Percentiles rank a stretch among this genome's conserved stretches.
These are phyloP conservation scores for Amanita rimosa DNA, from an alignment of 768 basidiomycete genomes.

Conservation along the genomic window DNA sequence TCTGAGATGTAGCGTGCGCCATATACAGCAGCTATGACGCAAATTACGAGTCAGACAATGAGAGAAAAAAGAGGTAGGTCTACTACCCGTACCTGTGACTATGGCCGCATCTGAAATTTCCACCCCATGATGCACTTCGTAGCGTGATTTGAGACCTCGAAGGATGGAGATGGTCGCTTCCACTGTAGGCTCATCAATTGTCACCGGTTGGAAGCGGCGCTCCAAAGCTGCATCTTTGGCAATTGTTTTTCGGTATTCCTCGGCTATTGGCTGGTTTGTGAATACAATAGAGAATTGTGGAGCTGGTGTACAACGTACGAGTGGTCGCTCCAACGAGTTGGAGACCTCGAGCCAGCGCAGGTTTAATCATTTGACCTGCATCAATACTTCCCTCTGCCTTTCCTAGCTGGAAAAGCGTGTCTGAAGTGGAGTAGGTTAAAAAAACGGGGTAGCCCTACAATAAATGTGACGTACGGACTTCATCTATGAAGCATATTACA, in stretches of 20 bases:
- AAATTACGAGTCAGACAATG: not conserved
- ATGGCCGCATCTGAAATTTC: slow-evolving; percentile 83
- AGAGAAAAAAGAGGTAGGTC: not conserved
- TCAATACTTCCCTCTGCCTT: slow-evolving; percentile 90
- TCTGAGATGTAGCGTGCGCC: slow-evolving; percentile 79
- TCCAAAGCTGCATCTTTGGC: slow-evolving; percentile 88
- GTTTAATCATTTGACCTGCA: slow-evolving; percentile 90
- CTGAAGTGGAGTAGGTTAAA: slow-evolving; percentile 18
- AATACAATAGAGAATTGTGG: no score
- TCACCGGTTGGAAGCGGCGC: slow-evolving; percentile 82
- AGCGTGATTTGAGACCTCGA: slow-evolving; percentile 72
- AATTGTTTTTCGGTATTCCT: slow-evolving; percentile 87
- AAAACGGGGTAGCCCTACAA: no score
- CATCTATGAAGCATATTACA: slow-evolving; percentile 90
- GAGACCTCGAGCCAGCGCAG: slow-evolving; percentile 77
- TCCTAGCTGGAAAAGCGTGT: slow-evolving; percentile 78
- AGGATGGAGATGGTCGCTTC: slow-evolving; percentile 80
- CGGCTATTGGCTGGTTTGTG: slow-evolving; percentile 29
- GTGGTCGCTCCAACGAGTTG: slow-evolving; percentile 90
- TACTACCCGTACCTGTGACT: slow-evolving; percentile 57
- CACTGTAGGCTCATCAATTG: slow-evolving; percentile 82
- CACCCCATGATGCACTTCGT: slow-evolving; percentile 91
- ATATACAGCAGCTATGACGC: slow-evolving; percentile 62
- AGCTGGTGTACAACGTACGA: slow-evolving; percentile 30
- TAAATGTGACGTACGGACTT: slow-evolving; percentile 59